A percentile compares a stretch with the other conserved stretches of the same genome.
These are phyloP conservation scores for Ganoderma lucidum DNA, from an alignment of 1,284 basidiomycete genomes.

Conservation along the genomic window DNA sequence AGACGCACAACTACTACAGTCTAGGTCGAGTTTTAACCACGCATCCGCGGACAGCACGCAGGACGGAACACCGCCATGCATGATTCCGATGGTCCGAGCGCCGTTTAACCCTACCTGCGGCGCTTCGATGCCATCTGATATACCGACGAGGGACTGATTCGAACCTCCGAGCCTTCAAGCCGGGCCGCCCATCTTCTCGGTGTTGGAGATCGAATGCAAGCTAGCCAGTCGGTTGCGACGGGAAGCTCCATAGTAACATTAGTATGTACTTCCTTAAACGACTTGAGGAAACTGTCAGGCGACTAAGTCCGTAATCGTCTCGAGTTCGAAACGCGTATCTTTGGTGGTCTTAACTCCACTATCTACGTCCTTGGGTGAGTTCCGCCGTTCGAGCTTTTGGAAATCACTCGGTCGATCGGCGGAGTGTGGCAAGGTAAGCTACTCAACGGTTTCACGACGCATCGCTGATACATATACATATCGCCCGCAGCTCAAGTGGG, in stretches of 20 bases:
- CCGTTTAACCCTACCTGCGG: not conserved
- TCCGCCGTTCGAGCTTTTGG: conserved; percentile 15
- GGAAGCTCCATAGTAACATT: too few species aligned
- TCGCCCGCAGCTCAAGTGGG: not conserved
- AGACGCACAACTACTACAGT: not conserved
- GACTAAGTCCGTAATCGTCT: too few species aligned
- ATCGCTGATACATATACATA: not conserved
- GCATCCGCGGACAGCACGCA: not conserved
- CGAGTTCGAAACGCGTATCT: too few species aligned
- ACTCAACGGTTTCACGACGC: not conserved
- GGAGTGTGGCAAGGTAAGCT: not conserved
- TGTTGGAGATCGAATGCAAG: not conserved
- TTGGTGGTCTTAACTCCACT: too few species aligned
- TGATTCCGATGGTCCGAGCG: not conserved
- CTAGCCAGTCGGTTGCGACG: too few species aligned
- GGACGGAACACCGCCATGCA: not conserved
- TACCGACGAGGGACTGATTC: not conserved
- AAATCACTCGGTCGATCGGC: not conserved
- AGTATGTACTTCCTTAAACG: too few species aligned
- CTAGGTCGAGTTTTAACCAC: not conserved
- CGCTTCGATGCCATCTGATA: not conserved
- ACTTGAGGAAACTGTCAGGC: too few species aligned
- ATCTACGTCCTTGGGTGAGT: conserved; percentile 13
- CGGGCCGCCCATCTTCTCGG: not conserved
- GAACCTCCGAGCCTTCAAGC: not conserved